These are phyloP conservation scores for Calonectria henricotiae DNA, from an alignment of 2,329 filamentous ascomycete species.

Conservation along the genomic window DNA sequence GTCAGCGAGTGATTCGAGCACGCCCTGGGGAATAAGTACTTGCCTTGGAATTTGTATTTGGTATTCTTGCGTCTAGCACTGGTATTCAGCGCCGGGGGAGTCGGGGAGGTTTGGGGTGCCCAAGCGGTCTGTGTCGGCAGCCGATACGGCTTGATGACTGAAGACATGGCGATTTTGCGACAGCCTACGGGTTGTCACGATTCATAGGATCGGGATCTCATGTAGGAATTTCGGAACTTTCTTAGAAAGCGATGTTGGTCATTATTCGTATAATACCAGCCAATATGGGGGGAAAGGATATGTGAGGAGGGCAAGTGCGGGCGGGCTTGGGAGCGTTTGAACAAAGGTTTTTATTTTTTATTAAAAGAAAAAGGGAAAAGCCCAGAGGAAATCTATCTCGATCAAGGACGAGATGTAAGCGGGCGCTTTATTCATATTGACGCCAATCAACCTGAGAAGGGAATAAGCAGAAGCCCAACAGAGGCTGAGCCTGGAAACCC, in stretches of 20 bases:
- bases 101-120: not conserved
- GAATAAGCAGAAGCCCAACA: constrained; percentile 2
- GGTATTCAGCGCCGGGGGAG: not conserved
- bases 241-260: not conserved
- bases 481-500: constrained; percentile 15
- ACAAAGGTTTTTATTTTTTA: not conserved
- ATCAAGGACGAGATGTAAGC: not conserved
- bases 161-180: constrained; percentile 14
- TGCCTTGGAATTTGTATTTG: not conserved
- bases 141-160: constrained; percentile 10
- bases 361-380: not conserved
- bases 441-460: not conserved
- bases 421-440: constrained; percentile 12
- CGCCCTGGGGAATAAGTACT: not conserved
- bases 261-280: not conserved
- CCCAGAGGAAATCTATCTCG: constrained; percentile 1
- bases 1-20: not conserved
- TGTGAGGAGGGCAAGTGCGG: not conserved
- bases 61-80: not conserved
- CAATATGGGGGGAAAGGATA: not conserved
- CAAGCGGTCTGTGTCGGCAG: not conserved
- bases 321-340: not conserved
- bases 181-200: not conserved
- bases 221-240: not conserved
- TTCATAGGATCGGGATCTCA: not conserved